These are phyloP conservation scores for Ceratobasidium sp. DNA, from an alignment of 1,284 basidiomycete genomes.

Conservation along the genomic window DNA sequence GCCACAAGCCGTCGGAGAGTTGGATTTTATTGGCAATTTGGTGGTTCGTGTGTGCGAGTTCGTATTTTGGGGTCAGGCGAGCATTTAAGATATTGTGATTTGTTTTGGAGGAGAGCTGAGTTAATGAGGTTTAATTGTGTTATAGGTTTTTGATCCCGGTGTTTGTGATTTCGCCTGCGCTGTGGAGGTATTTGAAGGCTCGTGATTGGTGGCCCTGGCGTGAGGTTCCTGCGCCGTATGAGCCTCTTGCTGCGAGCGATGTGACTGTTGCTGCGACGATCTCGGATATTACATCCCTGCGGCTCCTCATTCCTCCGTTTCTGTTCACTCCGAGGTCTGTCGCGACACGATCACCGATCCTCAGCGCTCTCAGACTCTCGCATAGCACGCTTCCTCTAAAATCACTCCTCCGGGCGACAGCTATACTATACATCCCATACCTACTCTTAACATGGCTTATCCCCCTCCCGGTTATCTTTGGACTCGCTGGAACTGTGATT, in stretches of 20 bases:
- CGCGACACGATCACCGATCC: slow-evolving; percentile 21
- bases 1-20: slow-evolving; percentile 46
- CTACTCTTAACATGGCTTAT: slow-evolving; percentile 68
- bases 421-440: slow-evolving; percentile 69
- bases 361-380: slow-evolving; percentile 10
- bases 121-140: too few relatives aligned
- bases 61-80: slow-evolving; percentile 46
- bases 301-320: slow-evolving; percentile 31
- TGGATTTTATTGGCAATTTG: slow-evolving; percentile 47
- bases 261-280: slow-evolving; percentile 30
- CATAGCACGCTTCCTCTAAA: slow-evolving; percentile 8
- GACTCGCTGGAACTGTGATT: slow-evolving; percentile 69
- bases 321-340: not conserved
- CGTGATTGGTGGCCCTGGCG: slow-evolving; percentile 36
- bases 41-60: slow-evolving; percentile 46
- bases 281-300: slow-evolving; percentile 31
- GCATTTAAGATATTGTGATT: too few relatives aligned
- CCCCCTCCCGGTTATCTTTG: slow-evolving; percentile 71
- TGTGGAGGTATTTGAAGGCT: slow-evolving; percentile 27
- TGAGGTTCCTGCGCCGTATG: not conserved
- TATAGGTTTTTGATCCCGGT: slow-evolving; percentile 24
- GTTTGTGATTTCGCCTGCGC: slow-evolving; percentile 14
- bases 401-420: slow-evolving; percentile 31
- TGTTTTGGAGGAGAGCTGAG: too few relatives aligned
- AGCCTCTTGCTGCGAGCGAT: slow-evolving; percentile 38